Conservation (phyloP, 805 yeast genomes). For the Saccharomycopsis synnaedendra region DNA sequence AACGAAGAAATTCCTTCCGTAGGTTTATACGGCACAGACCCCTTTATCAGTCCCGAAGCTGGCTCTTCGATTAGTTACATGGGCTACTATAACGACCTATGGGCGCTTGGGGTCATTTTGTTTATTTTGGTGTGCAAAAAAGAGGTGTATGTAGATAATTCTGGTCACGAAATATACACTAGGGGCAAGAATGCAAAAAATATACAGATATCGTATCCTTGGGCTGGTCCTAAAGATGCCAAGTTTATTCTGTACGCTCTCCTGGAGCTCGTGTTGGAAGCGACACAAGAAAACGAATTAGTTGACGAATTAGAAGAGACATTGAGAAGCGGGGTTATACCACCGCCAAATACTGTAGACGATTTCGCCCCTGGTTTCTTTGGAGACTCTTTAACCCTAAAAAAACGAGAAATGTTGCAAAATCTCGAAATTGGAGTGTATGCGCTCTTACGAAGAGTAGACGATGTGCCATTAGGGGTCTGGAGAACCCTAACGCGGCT, state of each 20-base stretch:
- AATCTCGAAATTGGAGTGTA: slow-evolving; percentile 3
- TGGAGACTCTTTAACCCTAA: background rate
- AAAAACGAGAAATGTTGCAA: background rate
- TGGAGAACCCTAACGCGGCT: background rate
- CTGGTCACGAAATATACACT: background rate
- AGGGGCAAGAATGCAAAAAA: slow-evolving; percentile 7
- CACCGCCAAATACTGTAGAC: no score
- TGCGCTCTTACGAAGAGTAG: background rate
- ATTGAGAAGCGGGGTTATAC: no score
- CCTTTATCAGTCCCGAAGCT: slow-evolving; percentile 16
- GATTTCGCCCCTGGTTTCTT: background rate
- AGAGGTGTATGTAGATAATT: no score
- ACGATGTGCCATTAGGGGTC: background rate
- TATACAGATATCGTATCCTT: slow-evolving; percentile 11
- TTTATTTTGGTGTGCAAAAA: slow-evolving; percentile 3
- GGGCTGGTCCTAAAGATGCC: slow-evolving; percentile 7
- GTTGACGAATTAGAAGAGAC: no score
- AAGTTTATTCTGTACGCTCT: slow-evolving; percentile 8
- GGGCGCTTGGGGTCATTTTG: slow-evolving; percentile 16
- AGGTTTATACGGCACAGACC: slow-evolving; percentile 16
- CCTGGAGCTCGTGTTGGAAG: slow-evolving; percentile 9
- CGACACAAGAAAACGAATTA: background rate
- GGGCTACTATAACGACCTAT: slow-evolving; percentile 11
- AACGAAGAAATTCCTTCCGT: background rate
- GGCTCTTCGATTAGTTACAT: slow-evolving; percentile 1